Percentiles rank a stretch among this genome's conserved stretches.
phyloP scores from a whole-genome alignment of 2,329 filamentous ascomycete genomes.

The Fusarium sp. region DNA sequence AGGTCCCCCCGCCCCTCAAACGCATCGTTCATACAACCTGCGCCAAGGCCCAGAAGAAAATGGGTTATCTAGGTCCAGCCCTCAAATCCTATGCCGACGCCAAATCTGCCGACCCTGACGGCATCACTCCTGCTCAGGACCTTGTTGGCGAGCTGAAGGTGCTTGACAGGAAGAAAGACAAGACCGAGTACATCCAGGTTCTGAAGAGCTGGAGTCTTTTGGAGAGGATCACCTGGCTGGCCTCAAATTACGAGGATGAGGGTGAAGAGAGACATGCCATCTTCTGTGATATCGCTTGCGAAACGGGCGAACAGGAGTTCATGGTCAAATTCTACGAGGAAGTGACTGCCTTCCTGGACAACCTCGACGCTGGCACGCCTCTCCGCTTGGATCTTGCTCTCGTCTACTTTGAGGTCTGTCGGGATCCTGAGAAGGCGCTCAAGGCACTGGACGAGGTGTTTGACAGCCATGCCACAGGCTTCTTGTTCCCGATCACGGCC shows the following conservation, averaged over 20 bases:
- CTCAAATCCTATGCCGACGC: neutral
- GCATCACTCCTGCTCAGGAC: neutral
- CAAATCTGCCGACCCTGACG: neutral
- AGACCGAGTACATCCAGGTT: neutral
- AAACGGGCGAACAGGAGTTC: conserved; percentile 37
- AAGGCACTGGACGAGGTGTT: conserved; percentile 39
- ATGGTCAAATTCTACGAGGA: conserved; percentile 41
- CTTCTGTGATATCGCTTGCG: conserved; percentile 30
- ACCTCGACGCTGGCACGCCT: conserved; percentile 42
- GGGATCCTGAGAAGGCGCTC: conserved; percentile 25
- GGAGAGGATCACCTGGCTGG: conserved; percentile 45
- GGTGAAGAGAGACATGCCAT: neutral
- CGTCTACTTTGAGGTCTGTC: conserved; percentile 29
- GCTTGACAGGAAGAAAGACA: neutral
- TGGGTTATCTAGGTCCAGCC: fast-evolving
- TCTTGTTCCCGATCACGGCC: neutral
- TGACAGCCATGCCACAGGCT: conserved; percentile 4
- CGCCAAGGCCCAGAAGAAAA: neutral
- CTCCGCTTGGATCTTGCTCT: conserved; percentile 34
- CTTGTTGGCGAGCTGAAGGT: conserved; percentile 1
- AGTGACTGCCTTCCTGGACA: conserved; percentile 41
- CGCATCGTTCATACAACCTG: neutral
- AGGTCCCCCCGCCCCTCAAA: neutral
- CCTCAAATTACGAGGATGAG: conserved; percentile 29
- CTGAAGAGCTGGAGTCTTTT: conserved; percentile 43